A percentile compares a stretch with the other conserved stretches of the same genome.
Evolutionary conservation across 805 yeast species (phyloP).

Genomic region (Pichia sporocuriosa): DNA sequence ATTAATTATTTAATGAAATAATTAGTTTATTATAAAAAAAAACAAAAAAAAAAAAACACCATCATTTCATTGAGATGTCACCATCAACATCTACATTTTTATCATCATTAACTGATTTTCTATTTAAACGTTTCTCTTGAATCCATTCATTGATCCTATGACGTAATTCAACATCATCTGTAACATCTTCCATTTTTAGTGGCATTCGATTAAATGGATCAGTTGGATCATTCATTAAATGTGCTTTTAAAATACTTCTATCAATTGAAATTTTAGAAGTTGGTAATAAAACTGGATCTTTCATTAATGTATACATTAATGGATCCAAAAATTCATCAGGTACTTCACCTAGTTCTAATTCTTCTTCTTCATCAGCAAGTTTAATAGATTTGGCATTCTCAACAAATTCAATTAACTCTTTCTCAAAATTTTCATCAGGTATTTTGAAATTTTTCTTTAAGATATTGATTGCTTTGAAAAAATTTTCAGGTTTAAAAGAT

Average conservation of each 20-base stretch:
- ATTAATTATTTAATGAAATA: too few relatives aligned
- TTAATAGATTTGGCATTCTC: constrained; percentile 56
- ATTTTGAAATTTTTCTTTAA: constrained; percentile 50
- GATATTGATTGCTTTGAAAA: constrained; percentile 64
- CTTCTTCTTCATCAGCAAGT: constrained; percentile 69
- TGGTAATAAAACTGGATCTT: constrained; percentile 93
- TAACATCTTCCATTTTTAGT: constrained; percentile 78
- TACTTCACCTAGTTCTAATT: constrained; percentile 80
- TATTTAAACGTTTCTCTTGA: constrained; percentile 29
- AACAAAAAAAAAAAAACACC: too few relatives aligned
- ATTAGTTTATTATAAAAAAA: too few relatives aligned
- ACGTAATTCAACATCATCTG: constrained; percentile 67
- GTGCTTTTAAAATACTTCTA: constrained; percentile 86
- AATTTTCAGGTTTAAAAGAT: constrained; percentile 65
- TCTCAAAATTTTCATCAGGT: constrained; percentile 41
- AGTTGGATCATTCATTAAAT: constrained; percentile 86
- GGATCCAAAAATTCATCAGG: constrained; percentile 98
- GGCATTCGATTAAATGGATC: constrained; percentile 97
- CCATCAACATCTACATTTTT: constrained; percentile 19
- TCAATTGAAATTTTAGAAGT: constrained; percentile 80
- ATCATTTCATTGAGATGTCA: constrained; percentile 23
- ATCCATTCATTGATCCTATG: constrained; percentile 55
- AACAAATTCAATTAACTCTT: constrained; percentile 48
- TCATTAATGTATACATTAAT: constrained; percentile 91
- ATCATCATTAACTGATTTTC: background rate